Evolutionary conservation across 164 flowering plant species (phyloP).

Genomic region (Liquidambar formosana): DNA sequence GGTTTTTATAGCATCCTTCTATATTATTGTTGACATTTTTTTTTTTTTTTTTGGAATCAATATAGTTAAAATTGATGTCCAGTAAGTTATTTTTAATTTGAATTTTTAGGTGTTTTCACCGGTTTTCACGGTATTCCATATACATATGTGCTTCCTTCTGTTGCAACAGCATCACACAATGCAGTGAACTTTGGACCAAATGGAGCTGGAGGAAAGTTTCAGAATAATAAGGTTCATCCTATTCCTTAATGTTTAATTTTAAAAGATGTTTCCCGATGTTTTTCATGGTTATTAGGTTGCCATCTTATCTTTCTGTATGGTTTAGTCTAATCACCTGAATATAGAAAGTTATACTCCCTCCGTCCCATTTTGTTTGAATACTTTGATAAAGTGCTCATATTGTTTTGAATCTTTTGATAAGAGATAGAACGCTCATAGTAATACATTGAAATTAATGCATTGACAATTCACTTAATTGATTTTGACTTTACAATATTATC

Average conservation of each 20-base stretch:
- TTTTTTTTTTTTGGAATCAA: background rate
- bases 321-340: no score
- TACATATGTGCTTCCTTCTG: constrained; percentile 49
- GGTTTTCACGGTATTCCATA: constrained; percentile 58
- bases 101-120: constrained; percentile 50
- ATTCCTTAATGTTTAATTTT: constrained; percentile 12
- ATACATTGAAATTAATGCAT: no score
- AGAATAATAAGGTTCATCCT: constrained; percentile 64
- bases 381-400: no score
- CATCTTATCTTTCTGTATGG: no score
- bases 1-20: background rate
- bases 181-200: constrained; percentile 59
- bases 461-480: no score
- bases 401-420: no score
- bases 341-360: no score
- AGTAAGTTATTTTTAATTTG: constrained; percentile 26
- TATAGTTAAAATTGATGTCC: constrained; percentile 20
- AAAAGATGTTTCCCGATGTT: constrained; percentile 8
- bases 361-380: no score
- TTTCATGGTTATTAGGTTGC: background rate
- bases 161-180: constrained; percentile 58
- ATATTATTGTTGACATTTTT: constrained; percentile 8
- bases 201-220: constrained; percentile 61
- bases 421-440: no score
- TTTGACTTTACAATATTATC: no score